Percentiles rank a stretch among this genome's conserved stretches.
phyloP scores from a whole-genome alignment of 768 basidiomycete species.

The Favolaschia claudopus region DNA sequence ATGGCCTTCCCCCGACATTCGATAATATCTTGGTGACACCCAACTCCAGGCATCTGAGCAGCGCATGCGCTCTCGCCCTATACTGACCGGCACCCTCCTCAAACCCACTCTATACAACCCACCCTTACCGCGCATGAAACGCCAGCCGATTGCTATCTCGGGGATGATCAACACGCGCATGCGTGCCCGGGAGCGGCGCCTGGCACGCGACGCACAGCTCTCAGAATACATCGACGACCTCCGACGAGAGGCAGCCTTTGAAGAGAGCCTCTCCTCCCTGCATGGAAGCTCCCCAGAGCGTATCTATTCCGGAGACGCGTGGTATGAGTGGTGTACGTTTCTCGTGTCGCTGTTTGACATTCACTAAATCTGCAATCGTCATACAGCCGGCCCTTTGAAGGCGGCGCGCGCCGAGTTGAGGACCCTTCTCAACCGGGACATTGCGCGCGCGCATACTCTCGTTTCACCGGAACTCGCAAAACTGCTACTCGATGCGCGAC shows the following conservation, averaged over 20 bases:
- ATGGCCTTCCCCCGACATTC: constrained; percentile 24
- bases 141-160: constrained; percentile 76
- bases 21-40: background rate
- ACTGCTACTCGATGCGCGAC: constrained; percentile 61
- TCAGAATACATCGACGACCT: constrained; percentile 41
- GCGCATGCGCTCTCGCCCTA: constrained; percentile 63
- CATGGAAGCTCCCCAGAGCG: background rate
- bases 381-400: constrained; percentile 47
- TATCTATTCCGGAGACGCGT: constrained; percentile 31
- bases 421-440: constrained; percentile 47
- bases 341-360: background rate
- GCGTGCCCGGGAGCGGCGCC: constrained; percentile 48
- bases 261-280: constrained; percentile 21
- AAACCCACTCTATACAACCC: constrained; percentile 67
- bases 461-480: constrained; percentile 58
- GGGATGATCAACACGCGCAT: constrained; percentile 68
- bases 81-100: constrained; percentile 76
- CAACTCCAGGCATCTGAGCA: constrained; percentile 60
- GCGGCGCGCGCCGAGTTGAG: constrained; percentile 40
- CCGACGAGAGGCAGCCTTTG: constrained; percentile 36
- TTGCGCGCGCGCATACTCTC: constrained; percentile 47
- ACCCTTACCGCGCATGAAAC: constrained; percentile 81
- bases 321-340: constrained; percentile 51
- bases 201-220: constrained; percentile 42
- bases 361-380: background rate